Base-by-base conservation (phyloP, 2,329 filamentous ascomycete genomes). In the Talaromyces albobiverticillius region DNA sequence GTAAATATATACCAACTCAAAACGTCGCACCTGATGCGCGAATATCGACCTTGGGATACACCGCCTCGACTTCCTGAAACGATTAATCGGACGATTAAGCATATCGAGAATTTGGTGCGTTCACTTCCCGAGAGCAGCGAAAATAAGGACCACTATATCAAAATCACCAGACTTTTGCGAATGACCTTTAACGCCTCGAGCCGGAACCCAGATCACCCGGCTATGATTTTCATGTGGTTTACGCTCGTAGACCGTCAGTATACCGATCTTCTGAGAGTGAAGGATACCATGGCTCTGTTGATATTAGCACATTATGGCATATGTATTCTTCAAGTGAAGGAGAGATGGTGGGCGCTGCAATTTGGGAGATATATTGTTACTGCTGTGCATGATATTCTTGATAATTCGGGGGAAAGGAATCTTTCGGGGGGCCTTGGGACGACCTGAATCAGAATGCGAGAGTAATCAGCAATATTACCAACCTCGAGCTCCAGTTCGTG, bases 161-260 rank as follows among this genome's bases (percentile, higher is more conserved):
- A 47, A 25, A 23, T 47, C 13, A 22, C 40, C 10, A 31, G 5
- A 14, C 34, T 55, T 16, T 47, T 55, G n/a, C 53, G 47, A 22
- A 22, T 22, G 7, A 55, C 53, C 3, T 34, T 51, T 9, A 41
- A 51, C 34, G 47, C 41, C 16, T 45, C 46, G 8, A 23, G 38
- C 29, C 11, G 32, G 14, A 55, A 55, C 31, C 41, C 14, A 18
- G 23, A 55, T 11, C 53, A 55, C 3, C 53, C 53, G 5, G 53
- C 53, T 13, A 46, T 55, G 32, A n/a, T 55, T 8, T 55, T 55
- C 13, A 50, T 55, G 47, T 55, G 53, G 53, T 38, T 55, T 13
- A 43, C 42, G 2, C 42, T 51, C 8, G 42, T 50, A 5, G 22
- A 47, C 31, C 41, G 32, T 32, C 22, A 18, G 6, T 55, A 46